phyloP scores from a whole-genome alignment of 1,284 basidiomycete species.

The Tranzscheliella williamsii region DNA sequence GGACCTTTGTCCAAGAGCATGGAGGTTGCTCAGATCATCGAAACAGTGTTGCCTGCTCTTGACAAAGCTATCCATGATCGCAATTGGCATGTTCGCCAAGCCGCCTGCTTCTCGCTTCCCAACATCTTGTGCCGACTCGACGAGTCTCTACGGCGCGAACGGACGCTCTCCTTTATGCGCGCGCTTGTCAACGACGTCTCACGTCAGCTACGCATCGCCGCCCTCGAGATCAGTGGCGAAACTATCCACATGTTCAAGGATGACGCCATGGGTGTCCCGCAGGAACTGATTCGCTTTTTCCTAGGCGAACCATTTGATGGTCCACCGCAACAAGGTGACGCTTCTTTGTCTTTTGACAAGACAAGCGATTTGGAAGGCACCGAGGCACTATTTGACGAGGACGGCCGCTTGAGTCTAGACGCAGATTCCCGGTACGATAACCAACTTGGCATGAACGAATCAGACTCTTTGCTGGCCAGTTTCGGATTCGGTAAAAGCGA shows the following conservation, averaged over 20 bases:
- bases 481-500: constrained; percentile 36
- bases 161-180: constrained; percentile 48
- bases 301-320: constrained; percentile 65
- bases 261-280: constrained; percentile 67
- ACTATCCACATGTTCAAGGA: constrained; percentile 81
- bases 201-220: constrained; percentile 75
- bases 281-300: constrained; percentile 79
- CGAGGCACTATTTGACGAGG: constrained; percentile 31
- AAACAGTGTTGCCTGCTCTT: constrained; percentile 70
- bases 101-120: constrained; percentile 82
- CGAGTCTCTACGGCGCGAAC: constrained; percentile 27
- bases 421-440: not conserved
- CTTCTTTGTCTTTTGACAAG: constrained; percentile 26
- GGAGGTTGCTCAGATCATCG: constrained; percentile 71
- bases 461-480: constrained; percentile 31
- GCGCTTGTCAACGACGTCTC: constrained; percentile 71
- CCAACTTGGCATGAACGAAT: constrained; percentile 13
- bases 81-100: constrained; percentile 84
- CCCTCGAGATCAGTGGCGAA: constrained; percentile 87
- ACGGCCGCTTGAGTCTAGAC: constrained; percentile 29
- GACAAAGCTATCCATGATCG: constrained; percentile 73
- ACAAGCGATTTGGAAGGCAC: constrained; percentile 31
- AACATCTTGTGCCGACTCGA: constrained; percentile 24
- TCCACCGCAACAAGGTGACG: constrained; percentile 34
- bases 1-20: constrained; percentile 85